Evolutionary conservation across 1,139 yeast species (phyloP), one percentile per base, ranked within the genome.

Genomic region (Entelexis paramagnoliae): DNA sequence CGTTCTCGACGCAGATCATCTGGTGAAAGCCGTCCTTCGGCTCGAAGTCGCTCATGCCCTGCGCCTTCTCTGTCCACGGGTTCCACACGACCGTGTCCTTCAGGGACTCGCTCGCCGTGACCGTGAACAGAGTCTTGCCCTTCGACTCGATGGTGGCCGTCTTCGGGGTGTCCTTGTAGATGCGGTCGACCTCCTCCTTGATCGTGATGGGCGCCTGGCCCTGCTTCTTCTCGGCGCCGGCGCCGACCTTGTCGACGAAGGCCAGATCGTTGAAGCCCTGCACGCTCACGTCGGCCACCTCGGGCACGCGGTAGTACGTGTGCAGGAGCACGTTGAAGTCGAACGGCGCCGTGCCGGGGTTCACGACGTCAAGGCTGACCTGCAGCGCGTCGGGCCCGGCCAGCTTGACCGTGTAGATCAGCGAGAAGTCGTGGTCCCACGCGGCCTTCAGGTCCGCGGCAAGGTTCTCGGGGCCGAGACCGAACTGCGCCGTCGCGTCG

Each of bases 61-160:
- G 73, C 22, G 93, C 79, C 66, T 84, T 85, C 51, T 82, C 77
- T 60, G 77, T 73, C 98, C 97, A 91, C 26, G 98, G 98, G 67
- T 91, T 91, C 98, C 98, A 91, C 51, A 91, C 96, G 48, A 91
- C 97, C 22, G 87, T 78, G 64, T 91, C 97, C 2, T 84, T 88
- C 59, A 89, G 72, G 60, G 81, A 80, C 29, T 69, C 69, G 19
- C 35, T 38, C 54, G 76, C 70, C 16, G 54, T 57, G 36, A 88
- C 69, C 46, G 83, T 79, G 64, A 81, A 81, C 50, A 79, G 67
- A 4, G 85, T 89, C 56, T 78, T 75, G 39, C 93, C 93, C 46
- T 81, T 78, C 40, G 80, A 77, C 64, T 81, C 89, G 41, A 85
- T 68, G 3, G 75, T 60, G 59, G 83, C 83, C 7, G 70, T 71